A percentile compares a stretch with the other conserved stretches of the same genome.
These are phyloP conservation scores for Podila horticola DNA, from an alignment of 192 early-diverging fungal species.

Conservation along the genomic window DNA sequence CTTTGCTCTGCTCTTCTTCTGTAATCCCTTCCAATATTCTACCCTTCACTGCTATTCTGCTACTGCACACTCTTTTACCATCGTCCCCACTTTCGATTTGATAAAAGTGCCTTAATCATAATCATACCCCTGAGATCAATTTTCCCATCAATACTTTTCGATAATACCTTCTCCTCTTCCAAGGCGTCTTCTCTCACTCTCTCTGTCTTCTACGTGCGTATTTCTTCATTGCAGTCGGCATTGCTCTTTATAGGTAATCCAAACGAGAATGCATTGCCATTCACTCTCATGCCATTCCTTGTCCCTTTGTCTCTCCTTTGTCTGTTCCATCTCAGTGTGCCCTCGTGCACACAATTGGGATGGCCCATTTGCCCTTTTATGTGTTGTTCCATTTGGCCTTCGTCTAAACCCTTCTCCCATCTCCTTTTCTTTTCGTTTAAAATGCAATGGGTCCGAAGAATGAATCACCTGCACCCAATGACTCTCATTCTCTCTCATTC, in stretches of 20 bases:
- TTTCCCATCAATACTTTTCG: no score
- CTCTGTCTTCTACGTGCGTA: no score
- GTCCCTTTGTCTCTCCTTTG: not conserved
- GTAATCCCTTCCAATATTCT: not conserved
- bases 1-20: not conserved
- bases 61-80: not conserved
- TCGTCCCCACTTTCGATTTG: not conserved
- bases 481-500: conserved; percentile 1
- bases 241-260: no score
- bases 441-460: not conserved
- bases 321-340: not conserved
- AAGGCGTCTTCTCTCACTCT: no score
- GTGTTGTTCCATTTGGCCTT: not conserved
- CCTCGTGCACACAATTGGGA: not conserved
- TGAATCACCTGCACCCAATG: no score
- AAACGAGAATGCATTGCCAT: not conserved
- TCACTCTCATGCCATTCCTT: not conserved
- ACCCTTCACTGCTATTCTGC: not conserved
- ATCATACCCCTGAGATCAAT: no score
- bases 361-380: not conserved
- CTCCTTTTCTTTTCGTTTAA: not conserved
- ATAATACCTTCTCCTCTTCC: no score
- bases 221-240: no score
- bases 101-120: no score
- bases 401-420: not conserved